phyloP scores from a whole-genome alignment of 352 stramenopile genomes.

The Phytopythium sindhum region DNA sequence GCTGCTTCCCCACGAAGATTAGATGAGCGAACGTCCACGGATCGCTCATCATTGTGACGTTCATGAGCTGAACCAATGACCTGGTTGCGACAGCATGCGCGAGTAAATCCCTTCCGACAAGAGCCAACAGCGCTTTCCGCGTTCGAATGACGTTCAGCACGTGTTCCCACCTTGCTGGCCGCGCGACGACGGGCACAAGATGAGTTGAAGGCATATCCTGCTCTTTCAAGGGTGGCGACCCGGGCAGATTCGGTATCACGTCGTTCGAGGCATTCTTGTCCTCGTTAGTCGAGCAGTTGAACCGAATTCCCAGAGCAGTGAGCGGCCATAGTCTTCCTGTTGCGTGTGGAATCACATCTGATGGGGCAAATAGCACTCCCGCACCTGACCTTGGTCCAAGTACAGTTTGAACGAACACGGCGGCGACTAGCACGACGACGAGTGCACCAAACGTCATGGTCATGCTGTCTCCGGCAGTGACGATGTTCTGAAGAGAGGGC shows the following conservation, averaged over 20 bases:
- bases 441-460: background rate
- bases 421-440: background rate
- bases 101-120: background rate
- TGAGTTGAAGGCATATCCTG: background rate
- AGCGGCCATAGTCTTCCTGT: background rate
- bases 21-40: conserved; percentile 31
- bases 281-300: background rate
- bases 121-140: background rate
- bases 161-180: background rate
- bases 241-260: background rate
- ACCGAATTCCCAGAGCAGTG: background rate
- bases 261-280: too few species aligned
- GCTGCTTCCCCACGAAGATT: conserved; percentile 18
- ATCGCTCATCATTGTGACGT: conserved; percentile 46
- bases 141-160: background rate
- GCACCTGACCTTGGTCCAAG: background rate
- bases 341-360: background rate
- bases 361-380: background rate
- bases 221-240: too few species aligned
- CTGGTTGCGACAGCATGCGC: background rate
- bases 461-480: background rate
- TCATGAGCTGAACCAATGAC: conserved; percentile 34
- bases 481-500: background rate
- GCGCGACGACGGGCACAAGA: background rate
- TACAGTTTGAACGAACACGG: background rate